phyloP scores from a whole-genome alignment of 495 filamentous ascomycete genomes.

The Parathielavia appendiculata region DNA sequence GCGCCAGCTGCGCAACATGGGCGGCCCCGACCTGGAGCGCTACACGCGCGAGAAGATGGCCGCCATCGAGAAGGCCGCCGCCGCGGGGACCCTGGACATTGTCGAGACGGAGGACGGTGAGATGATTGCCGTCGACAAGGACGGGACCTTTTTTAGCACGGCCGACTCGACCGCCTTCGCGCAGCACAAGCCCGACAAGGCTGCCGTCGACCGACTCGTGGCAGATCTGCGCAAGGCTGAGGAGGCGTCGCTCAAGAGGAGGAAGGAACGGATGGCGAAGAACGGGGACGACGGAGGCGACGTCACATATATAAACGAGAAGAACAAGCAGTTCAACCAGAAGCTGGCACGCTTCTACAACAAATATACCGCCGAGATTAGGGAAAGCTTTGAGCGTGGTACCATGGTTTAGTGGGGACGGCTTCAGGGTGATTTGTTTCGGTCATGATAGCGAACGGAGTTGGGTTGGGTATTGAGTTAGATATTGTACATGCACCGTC shows the following conservation, averaged over 20 bases:
- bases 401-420: conserved; percentile 63
- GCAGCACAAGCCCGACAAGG: conserved; percentile 82
- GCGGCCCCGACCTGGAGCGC: conserved; percentile 61
- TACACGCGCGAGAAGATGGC: conserved; percentile 84
- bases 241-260: conserved; percentile 76
- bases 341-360: conserved; percentile 94
- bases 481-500: conserved; percentile 17
- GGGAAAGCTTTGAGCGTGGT: conserved; percentile 95
- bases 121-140: conserved; percentile 85
- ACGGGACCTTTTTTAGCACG: conserved; percentile 83
- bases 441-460: conserved; percentile 10
- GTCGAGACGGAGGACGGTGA: conserved; percentile 93
- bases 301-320: conserved; percentile 98
- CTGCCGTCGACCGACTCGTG: conserved; percentile 85
- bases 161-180: conserved; percentile 75
- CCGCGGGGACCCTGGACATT: conserved; percentile 75
- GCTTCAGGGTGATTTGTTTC: conserved; percentile 14
- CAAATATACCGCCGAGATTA: conserved; percentile 96
- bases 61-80: conserved; percentile 76
- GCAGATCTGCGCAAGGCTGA: conserved; percentile 83
- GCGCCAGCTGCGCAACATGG: conserved; percentile 71
- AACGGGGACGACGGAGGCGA: conserved; percentile 73
- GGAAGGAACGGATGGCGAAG: conserved; percentile 67
- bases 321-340: conserved; percentile 99
- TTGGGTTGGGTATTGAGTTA: conserved; percentile 13